Evolutionary conservation across 2,329 filamentous ascomycete genomes (phyloP), one percentile per base, ranked within the genome.

Genomic region (Hyphodiscus sp.): DNA sequence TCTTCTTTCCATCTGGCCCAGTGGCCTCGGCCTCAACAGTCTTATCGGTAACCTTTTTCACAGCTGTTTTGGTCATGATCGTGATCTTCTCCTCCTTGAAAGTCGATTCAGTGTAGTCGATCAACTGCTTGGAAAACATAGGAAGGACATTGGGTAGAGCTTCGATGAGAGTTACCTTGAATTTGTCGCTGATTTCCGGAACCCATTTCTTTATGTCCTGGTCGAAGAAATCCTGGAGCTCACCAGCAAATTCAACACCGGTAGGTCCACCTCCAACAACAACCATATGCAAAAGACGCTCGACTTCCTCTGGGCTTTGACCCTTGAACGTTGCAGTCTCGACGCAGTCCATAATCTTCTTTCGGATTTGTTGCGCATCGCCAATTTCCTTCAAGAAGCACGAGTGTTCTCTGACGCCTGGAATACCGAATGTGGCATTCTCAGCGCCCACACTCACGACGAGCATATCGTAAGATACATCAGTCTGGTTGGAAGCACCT

Each of bases 291-390:
- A 99, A 81, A 65, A 99, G 83, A 63, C 94, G 90, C 76, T 95
- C 86, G 69, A 95, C 78, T 75, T 99, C 95, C 62, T 94, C 89
- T 16, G 81, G 76, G 41, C 82, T 79, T 76, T 99, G 94, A 69
- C 91, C 92, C 82, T 97, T 97, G 86, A 99, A 96, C 58, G 90
- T 92, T 50, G 94, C 94, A 38, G 92, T 96, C 77, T 99, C 94
- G 64, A 96, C 91, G 71, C 94, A 99, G 76, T 99, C 94, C 94
- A 99, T 99, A 74, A 99, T 96, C 74, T 90, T 91, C 80, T 92
- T 96, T 69, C 94, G 90, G 70, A 99, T 99, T 68, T 83, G 82
- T 75, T 99, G 94, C 54, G 94, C 94, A 71, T 99, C 95, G 61
- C 81, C 84, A 68, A 99, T 96, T 76, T 99, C 95, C 81, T 99